Percentiles rank a stretch among this genome's conserved stretches.
These are phyloP conservation scores for Chiua virens DNA, from an alignment of 768 basidiomycete species.

Conservation along the genomic window DNA sequence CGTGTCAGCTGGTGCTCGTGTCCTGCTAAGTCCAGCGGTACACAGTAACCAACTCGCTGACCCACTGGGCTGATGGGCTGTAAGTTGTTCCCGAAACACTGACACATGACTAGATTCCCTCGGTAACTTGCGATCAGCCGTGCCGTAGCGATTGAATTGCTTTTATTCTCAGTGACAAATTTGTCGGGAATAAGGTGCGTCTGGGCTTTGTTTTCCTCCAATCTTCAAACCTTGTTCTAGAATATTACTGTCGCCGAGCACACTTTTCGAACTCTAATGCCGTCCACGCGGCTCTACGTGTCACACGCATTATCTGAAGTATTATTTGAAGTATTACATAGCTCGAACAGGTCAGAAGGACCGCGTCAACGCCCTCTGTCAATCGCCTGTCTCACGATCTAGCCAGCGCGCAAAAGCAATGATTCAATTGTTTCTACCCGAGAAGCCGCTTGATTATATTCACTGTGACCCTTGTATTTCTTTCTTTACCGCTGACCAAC, in stretches of 20 bases:
- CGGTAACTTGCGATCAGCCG: conserved; percentile 9
- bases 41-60: not conserved
- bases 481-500: conserved; percentile 11
- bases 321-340: not conserved
- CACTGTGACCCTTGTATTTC: conserved; percentile 1
- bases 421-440: conserved; percentile 7
- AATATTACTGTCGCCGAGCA: conserved; percentile 1
- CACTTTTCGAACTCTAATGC: not conserved
- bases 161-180: conserved; percentile 13
- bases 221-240: conserved; percentile 22
- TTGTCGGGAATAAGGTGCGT: conserved; percentile 28
- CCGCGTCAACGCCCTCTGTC: not conserved
- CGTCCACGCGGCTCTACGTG: conserved; percentile 10
- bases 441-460: not conserved
- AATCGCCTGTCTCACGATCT: conserved; percentile 13
- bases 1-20: not conserved
- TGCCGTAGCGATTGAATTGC: conserved; percentile 30
- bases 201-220: conserved; percentile 7
- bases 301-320: conserved; percentile 4
- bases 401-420: conserved; percentile 12
- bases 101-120: conserved; percentile 5
- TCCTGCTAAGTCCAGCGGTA: not conserved
- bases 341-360: too few relatives aligned
- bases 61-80: not conserved
- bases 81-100: not conserved